Evolutionary conservation across 2,329 filamentous ascomycete genomes (phyloP).

Genomic region (Claviceps paspali): DNA sequence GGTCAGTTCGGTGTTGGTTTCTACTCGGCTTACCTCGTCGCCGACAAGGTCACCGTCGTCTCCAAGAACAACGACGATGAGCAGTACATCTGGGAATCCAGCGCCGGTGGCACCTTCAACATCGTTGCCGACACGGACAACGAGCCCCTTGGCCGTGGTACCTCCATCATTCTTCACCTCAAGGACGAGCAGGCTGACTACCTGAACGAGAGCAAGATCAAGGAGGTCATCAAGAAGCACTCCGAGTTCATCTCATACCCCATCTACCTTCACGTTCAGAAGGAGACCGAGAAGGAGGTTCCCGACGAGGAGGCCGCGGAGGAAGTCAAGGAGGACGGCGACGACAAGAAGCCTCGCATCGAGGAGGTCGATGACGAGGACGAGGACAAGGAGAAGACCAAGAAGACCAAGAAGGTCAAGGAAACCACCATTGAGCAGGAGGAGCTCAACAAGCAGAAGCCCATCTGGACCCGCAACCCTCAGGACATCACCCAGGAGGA

Average conservation of each 20-base stretch:
- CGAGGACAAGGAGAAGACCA: slow-evolving; percentile 76
- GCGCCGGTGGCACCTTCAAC: slow-evolving; percentile 92
- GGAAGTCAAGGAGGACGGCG: slow-evolving; percentile 48
- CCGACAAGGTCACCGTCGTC: slow-evolving; percentile 86
- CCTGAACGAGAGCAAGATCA: slow-evolving; percentile 97
- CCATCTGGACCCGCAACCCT: slow-evolving; percentile 98
- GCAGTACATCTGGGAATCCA: slow-evolving; percentile 99
- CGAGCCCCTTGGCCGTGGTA: slow-evolving; percentile 81
- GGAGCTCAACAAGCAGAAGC: slow-evolving; percentile 99
- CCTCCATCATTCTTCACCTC: slow-evolving; percentile 95
- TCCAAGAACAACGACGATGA: slow-evolving; percentile 99
- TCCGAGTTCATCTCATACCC: slow-evolving; percentile 99
- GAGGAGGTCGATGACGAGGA: slow-evolving; percentile 84
- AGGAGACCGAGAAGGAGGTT: slow-evolving; percentile 98
- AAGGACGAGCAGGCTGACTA: slow-evolving; percentile 99
- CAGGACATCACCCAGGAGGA: slow-evolving; percentile 90
- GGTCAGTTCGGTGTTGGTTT: slow-evolving; percentile 99
- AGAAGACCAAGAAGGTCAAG: slow-evolving; percentile 99
- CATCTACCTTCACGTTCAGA: slow-evolving; percentile 98
- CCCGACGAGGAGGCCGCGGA: slow-evolving; percentile 84
- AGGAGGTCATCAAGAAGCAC: slow-evolving; percentile 99
- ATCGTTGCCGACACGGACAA: slow-evolving; percentile 82
- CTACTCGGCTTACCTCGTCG: slow-evolving; percentile 99
- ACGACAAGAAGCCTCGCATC: slow-evolving; percentile 91
- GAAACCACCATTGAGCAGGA: slow-evolving; percentile 98